Conservation (phyloP, 2,329 filamentous ascomycete genomes). For the Stemphylium vesicarium region DNA sequence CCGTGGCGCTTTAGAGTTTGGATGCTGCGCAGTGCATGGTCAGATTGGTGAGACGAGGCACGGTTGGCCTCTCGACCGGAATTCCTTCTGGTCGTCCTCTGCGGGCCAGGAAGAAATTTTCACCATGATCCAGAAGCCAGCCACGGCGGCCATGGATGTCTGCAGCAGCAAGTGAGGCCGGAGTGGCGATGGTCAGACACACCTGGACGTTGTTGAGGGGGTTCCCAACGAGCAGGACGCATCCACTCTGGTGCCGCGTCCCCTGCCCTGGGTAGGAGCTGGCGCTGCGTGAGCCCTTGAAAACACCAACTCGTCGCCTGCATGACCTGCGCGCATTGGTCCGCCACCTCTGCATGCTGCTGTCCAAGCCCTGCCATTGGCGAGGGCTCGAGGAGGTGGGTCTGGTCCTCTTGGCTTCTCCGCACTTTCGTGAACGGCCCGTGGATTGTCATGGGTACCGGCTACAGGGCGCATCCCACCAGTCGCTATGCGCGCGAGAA, state of each 20-base stretch:
- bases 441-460: conserved; percentile 20
- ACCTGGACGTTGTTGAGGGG: conserved; percentile 19
- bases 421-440: conserved; percentile 30
- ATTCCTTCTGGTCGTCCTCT: conserved; percentile 16
- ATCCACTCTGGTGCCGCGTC: conserved; percentile 24
- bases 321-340: conserved; percentile 3
- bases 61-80: conserved; percentile 16
- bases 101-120: conserved; percentile 32
- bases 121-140: conserved; percentile 27
- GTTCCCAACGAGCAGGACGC: conserved; percentile 24
- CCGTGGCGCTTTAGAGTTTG: conserved; percentile 20
- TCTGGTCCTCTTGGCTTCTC: conserved; percentile 21
- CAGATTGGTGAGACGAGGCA: conserved; percentile 14
- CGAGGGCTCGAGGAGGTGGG: conserved; percentile 3
- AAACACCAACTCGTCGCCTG: conserved; percentile 11
- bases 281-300: conserved; percentile 24
- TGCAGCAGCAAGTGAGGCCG: neutral
- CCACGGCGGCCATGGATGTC: conserved; percentile 5
- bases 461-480: conserved; percentile 18
- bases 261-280: conserved; percentile 16
- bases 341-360: conserved; percentile 8
- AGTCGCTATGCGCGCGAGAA: conserved; percentile 17
- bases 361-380: conserved; percentile 16
- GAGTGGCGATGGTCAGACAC: conserved; percentile 23
- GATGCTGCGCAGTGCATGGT: conserved; percentile 11